Conservation (phyloP, 1,284 basidiomycete species). For the Ustilago vetiveriae region DNA sequence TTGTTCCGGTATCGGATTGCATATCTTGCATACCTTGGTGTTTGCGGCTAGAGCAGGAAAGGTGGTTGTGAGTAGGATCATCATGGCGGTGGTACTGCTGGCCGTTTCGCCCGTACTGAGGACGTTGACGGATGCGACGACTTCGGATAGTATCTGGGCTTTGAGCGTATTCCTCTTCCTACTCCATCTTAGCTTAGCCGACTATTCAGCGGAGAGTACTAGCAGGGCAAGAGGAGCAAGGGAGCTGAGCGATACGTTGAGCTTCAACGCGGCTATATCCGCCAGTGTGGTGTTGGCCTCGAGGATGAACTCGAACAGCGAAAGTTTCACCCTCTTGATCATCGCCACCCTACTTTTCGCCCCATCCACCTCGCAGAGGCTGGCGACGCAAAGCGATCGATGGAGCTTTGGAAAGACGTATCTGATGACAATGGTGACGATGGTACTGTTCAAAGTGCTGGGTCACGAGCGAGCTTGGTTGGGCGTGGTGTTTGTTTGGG, state of each 20-base stretch:
- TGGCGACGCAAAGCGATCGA: background rate
- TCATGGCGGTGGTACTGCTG: slow-evolving; percentile 87
- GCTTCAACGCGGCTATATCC: slow-evolving; percentile 92
- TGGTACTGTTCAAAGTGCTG: background rate
- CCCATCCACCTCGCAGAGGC: no score
- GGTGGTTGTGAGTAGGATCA: slow-evolving; percentile 52
- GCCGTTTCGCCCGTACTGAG: slow-evolving; percentile 89
- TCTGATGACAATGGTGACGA: background rate
- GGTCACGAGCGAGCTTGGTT: slow-evolving; percentile 1
- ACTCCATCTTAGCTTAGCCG: slow-evolving; percentile 75
- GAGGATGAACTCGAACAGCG: slow-evolving; percentile 80
- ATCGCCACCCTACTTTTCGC: slow-evolving; percentile 73
- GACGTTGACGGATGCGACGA: slow-evolving; percentile 92
- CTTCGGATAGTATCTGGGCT: slow-evolving; percentile 96
- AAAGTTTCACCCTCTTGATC: slow-evolving; percentile 89
- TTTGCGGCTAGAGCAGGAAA: no score
- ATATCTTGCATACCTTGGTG: no score
- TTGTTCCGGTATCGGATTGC: background rate
- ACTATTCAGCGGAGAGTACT: slow-evolving; percentile 70
- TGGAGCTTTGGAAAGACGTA: slow-evolving; percentile 2
- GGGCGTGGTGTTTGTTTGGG: slow-evolving; percentile 5
- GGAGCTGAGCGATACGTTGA: slow-evolving; percentile 73
- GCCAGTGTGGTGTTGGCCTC: slow-evolving; percentile 94
- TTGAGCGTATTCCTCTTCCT: slow-evolving; percentile 77
- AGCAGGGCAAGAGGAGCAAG: slow-evolving; percentile 17